A percentile compares a stretch with the other conserved stretches of the same genome.
Conservation (phyloP, 192 early-diverging fungal genomes). For the Entrophospora sp. region DNA sequence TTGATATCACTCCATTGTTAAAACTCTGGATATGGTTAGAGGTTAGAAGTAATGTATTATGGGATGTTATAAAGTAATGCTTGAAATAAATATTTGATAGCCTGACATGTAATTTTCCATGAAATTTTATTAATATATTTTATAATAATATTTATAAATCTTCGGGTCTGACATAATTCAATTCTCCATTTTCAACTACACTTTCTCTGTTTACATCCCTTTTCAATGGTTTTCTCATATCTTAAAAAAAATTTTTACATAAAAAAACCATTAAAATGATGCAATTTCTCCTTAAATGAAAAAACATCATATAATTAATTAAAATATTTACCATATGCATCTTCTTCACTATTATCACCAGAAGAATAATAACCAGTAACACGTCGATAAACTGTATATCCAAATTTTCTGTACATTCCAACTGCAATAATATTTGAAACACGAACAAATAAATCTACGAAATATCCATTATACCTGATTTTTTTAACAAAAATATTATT, state of each 20-base stretch:
- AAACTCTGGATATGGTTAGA: slow-evolving; percentile 58
- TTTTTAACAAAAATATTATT: not conserved
- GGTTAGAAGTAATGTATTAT: slow-evolving; percentile 25
- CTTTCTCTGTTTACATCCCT: slow-evolving; percentile 67
- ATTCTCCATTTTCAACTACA: slow-evolving; percentile 45
- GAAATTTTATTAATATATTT: no score
- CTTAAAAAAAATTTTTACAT: slow-evolving; percentile 31
- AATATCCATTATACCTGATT: slow-evolving; percentile 69
- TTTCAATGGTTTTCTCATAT: slow-evolving; percentile 92
- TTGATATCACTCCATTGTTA: slow-evolving; percentile 45
- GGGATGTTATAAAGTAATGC: not conserved
- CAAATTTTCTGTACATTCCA: slow-evolving; percentile 85
- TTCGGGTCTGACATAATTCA: slow-evolving; percentile 39
- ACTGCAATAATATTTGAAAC: slow-evolving; percentile 87
- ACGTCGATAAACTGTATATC: slow-evolving; percentile 83
- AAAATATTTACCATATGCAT: slow-evolving; percentile 65
- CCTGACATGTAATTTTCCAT: slow-evolving; percentile 16
- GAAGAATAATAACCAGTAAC: slow-evolving; percentile 82
- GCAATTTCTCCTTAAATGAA: not conserved
- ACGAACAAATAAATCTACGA: slow-evolving; percentile 96
- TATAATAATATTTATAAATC: no score
- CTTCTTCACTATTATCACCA: slow-evolving; percentile 62
- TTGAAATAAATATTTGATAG: slow-evolving; percentile 9
- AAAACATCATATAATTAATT: not conserved
- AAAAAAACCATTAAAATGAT: not conserved